These are phyloP conservation scores for Vitis hybrid DNA, from an alignment of 177 flowering plant species.

Conservation along the genomic window DNA sequence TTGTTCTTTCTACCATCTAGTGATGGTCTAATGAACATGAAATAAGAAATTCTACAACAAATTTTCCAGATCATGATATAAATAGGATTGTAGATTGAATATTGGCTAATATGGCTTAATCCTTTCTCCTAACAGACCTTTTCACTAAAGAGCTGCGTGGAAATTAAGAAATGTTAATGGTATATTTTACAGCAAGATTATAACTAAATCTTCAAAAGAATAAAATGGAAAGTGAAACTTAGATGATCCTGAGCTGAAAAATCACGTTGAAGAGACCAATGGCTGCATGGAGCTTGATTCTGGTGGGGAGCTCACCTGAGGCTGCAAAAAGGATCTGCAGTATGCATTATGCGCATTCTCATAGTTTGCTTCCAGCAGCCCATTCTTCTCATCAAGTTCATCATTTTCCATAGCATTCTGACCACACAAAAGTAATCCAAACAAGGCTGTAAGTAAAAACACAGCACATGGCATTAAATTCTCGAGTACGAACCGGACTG, in stretches of 20 bases:
- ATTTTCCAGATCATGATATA: no score
- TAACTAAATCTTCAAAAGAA: not conserved
- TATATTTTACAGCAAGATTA: no score
- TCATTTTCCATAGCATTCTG: slow-evolving; percentile 66
- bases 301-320: slow-evolving; percentile 19
- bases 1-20: no score
- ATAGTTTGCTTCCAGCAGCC: slow-evolving; percentile 28
- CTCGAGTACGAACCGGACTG: no score
- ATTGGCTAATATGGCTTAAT: no score
- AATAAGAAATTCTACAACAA: no score
- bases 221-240: not conserved
- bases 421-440: slow-evolving; percentile 13
- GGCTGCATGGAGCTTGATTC: slow-evolving; percentile 49
- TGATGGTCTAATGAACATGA: no score
- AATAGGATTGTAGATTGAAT: no score
- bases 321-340: slow-evolving; percentile 46
- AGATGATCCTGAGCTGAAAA: not conserved
- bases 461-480: not conserved
- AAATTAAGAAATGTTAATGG: no score
- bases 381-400: slow-evolving; percentile 50
- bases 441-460: not conserved
- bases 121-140: no score
- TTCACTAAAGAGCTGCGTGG: not conserved
- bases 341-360: slow-evolving; percentile 46
- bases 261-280: slow-evolving; percentile 26